A percentile compares a stretch with the other conserved stretches of the same genome.
phyloP scores from a whole-genome alignment of 2,329 filamentous ascomycete species.

The Microsporum canis region DNA sequence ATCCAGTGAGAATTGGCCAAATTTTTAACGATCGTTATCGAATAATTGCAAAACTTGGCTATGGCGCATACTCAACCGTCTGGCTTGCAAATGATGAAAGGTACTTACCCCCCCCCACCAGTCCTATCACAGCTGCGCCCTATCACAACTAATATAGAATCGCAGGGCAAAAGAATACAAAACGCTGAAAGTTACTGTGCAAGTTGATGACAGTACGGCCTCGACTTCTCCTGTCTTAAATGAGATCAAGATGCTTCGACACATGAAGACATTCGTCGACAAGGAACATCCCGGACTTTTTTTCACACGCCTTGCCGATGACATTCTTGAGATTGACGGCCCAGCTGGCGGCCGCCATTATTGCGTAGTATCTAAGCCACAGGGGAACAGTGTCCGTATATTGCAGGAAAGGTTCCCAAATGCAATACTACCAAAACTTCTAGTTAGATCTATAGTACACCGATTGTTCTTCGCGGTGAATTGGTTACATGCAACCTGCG shows the following conservation, averaged over 20 bases:
- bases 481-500: slow-evolving; percentile 14
- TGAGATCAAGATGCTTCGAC: slow-evolving; percentile 17
- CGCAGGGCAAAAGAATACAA: slow-evolving; percentile 13
- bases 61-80: slow-evolving; percentile 19
- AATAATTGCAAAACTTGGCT: slow-evolving; percentile 20
- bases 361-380: slow-evolving; percentile 19
- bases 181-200: slow-evolving; percentile 17
- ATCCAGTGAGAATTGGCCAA: slow-evolving; percentile 17
- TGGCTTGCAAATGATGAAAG: slow-evolving; percentile 19
- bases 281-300: slow-evolving; percentile 15
- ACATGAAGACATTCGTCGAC: slow-evolving; percentile 12
- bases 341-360: slow-evolving; percentile 12
- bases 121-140: too few species aligned
- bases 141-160: not conserved
- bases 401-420: slow-evolving; percentile 17
- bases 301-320: slow-evolving; percentile 16
- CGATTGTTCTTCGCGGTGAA: slow-evolving; percentile 14
- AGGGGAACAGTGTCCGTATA: slow-evolving; percentile 18
- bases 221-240: slow-evolving; percentile 14
- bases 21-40: slow-evolving; percentile 16
- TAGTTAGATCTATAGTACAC: slow-evolving; percentile 15
- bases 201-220: not conserved
- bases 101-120: not conserved
- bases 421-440: slow-evolving; percentile 15
- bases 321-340: slow-evolving; percentile 19